Evolutionary conservation across 208 protist genomes (phyloP).

Genomic region (Wallacemonas sp.): DNA sequence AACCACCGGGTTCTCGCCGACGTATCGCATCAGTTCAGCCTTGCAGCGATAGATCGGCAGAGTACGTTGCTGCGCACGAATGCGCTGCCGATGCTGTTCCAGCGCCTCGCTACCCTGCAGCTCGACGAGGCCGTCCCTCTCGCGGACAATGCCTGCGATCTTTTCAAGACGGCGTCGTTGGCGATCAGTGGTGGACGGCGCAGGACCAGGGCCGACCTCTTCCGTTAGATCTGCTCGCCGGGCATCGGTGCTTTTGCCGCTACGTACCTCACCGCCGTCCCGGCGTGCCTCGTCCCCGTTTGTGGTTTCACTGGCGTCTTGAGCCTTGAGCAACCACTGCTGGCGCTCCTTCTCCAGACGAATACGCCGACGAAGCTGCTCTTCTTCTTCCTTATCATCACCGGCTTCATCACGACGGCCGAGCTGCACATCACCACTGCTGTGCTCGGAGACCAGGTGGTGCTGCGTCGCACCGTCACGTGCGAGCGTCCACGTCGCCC

Average conservation of each 20-base stretch:
- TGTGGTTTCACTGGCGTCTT: neutral
- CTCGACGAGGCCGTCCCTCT: slow-evolving; percentile 14
- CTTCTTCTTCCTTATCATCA: slow-evolving; percentile 13
- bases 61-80: slow-evolving; percentile 31
- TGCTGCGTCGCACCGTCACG: neutral
- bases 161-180: neutral
- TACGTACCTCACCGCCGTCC: neutral
- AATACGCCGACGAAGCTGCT: slow-evolving; percentile 5
- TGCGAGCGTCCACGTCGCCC: neutral
- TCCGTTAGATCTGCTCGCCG: too few relatives aligned
- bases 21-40: slow-evolving; percentile 69
- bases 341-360: slow-evolving; percentile 14
- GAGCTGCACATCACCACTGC: too few relatives aligned
- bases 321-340: neutral
- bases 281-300: neutral
- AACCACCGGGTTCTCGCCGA: slow-evolving; percentile 77
- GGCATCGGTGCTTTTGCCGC: neutral
- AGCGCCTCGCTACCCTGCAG: slow-evolving; percentile 15
- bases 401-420: neutral
- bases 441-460: too few relatives aligned
- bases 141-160: neutral
- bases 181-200: neutral
- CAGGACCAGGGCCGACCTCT: too few relatives aligned
- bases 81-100: slow-evolving; percentile 22
- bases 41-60: slow-evolving; percentile 74